A percentile compares a stretch with the other conserved stretches of the same genome.
phyloP scores from a whole-genome alignment of 1,284 basidiomycete genomes.

The Pisolithus thermaeus region DNA sequence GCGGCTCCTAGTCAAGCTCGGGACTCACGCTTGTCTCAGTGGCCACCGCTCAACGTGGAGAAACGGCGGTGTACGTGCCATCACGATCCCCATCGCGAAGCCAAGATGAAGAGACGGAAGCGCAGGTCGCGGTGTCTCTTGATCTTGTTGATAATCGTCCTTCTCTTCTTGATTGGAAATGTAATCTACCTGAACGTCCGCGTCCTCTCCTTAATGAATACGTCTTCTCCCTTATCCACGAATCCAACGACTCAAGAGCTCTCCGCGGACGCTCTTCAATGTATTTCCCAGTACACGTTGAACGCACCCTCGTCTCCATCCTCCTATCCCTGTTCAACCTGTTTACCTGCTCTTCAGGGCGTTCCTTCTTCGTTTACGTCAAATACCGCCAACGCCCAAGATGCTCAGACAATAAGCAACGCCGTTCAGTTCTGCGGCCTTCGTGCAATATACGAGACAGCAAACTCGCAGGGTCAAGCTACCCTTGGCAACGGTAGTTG shows the following conservation, averaged over 20 bases:
- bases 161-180: conserved; percentile 41
- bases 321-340: conserved; percentile 44
- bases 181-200: conserved; percentile 36
- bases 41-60: conserved; percentile 37
- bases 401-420: conserved; percentile 29
- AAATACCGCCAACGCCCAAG: conserved; percentile 25
- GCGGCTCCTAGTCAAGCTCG: conserved; percentile 24
- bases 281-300: conserved; percentile 42
- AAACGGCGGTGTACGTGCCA: conserved; percentile 31
- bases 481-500: conserved; percentile 40
- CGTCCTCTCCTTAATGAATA: conserved; percentile 21
- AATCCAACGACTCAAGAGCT: conserved; percentile 23
- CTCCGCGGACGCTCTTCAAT: conserved; percentile 37
- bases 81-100: conserved; percentile 20
- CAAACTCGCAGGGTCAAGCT: conserved; percentile 34
- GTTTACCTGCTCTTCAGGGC: conserved; percentile 36
- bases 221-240: conserved; percentile 12
- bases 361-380: conserved; percentile 34
- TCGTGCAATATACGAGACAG: conserved; percentile 42
- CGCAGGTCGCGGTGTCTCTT: conserved; percentile 30
- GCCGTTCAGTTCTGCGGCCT: conserved; percentile 48
- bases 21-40: conserved; percentile 25
- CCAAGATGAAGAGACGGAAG: conserved; percentile 26
- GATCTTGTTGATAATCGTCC: conserved; percentile 32
- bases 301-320: conserved; percentile 41